Evolutionary conservation across 352 stramenopile species (phyloP).

Genomic region (Peronosclerospora sorghi): DNA sequence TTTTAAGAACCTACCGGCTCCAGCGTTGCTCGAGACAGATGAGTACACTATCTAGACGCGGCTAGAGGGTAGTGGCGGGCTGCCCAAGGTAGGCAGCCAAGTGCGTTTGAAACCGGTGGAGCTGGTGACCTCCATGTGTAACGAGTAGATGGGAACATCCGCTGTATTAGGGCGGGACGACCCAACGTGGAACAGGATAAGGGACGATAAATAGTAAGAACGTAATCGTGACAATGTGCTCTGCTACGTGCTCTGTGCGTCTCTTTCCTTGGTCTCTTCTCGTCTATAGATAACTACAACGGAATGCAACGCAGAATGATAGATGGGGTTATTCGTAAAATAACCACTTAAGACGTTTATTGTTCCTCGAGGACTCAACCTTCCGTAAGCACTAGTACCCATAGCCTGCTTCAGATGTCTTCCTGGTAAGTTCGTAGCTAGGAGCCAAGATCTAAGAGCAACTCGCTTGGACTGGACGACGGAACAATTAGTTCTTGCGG

Average conservation of each 20-base stretch:
- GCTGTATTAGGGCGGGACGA: no score
- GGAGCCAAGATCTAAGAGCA: not conserved
- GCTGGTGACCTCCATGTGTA: no score
- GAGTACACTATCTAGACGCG: slow-evolving; percentile 70
- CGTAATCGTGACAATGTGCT: no score
- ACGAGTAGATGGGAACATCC: no score
- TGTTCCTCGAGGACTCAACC: slow-evolving; percentile 15
- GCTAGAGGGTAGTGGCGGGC: slow-evolving; percentile 2
- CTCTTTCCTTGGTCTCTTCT: no score
- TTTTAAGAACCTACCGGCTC: slow-evolving; percentile 67
- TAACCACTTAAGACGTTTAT: slow-evolving; percentile 36
- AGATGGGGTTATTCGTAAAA: no score
- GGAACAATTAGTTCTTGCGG: slow-evolving; percentile 58
- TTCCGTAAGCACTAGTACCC: not conserved
- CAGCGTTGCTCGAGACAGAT: slow-evolving; percentile 59
- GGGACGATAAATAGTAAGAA: no score
- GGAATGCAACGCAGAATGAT: no score
- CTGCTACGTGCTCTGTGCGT: no score
- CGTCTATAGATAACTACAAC: no score
- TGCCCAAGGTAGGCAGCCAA: slow-evolving; percentile 23
- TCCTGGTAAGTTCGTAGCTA: slow-evolving; percentile 1
- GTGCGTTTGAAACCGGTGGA: not conserved
- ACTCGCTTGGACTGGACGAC: not conserved
- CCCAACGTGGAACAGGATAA: no score
- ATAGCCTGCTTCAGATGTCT: not conserved